phyloP scores from a whole-genome alignment of 1,139 yeast species.

The Yamadazyma friedrichii region DNA sequence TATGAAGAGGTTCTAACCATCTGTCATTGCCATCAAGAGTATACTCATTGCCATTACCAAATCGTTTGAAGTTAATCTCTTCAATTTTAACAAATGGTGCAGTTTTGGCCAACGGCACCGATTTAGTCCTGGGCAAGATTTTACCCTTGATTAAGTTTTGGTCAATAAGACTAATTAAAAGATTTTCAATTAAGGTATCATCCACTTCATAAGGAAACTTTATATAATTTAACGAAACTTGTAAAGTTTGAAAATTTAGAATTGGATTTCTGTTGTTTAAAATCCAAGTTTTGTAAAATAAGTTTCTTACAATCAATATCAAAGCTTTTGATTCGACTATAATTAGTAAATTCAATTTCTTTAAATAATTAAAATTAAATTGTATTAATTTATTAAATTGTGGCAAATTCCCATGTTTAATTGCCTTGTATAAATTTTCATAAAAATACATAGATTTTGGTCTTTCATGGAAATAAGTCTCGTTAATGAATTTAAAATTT shows the following conservation, averaged over 20 bases:
- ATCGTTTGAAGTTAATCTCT: slow-evolving; percentile 29
- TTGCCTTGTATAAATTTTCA: slow-evolving; percentile 29
- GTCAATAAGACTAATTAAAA: slow-evolving; percentile 50
- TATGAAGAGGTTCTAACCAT: slow-evolving; percentile 10
- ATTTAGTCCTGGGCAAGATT: slow-evolving; percentile 41
- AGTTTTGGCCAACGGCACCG: slow-evolving; percentile 48
- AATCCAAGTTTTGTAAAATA: slow-evolving; percentile 37
- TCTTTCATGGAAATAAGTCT: slow-evolving; percentile 16
- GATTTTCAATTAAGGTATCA: slow-evolving; percentile 43
- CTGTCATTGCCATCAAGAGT: slow-evolving; percentile 12
- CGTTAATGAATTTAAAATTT: slow-evolving; percentile 25
- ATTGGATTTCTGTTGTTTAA: slow-evolving; percentile 23
- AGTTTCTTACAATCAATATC: slow-evolving; percentile 46
- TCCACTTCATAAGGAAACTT: slow-evolving; percentile 20
- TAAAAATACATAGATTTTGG: slow-evolving; percentile 38
- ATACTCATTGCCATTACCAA: slow-evolving; percentile 20
- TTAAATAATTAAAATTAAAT: slow-evolving; percentile 34
- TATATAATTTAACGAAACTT: slow-evolving; percentile 19
- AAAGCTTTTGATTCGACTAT: slow-evolving; percentile 29
- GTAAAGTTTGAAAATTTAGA: slow-evolving; percentile 29
- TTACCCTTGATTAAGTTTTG: slow-evolving; percentile 55
- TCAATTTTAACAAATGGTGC: slow-evolving; percentile 50
- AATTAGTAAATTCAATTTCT: slow-evolving; percentile 32
- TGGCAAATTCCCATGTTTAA: slow-evolving; percentile 41
- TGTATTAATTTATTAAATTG: slow-evolving; percentile 30